phyloP scores from a whole-genome alignment of 2,329 filamentous ascomycete species.

The Cryphonectria japonica region DNA sequence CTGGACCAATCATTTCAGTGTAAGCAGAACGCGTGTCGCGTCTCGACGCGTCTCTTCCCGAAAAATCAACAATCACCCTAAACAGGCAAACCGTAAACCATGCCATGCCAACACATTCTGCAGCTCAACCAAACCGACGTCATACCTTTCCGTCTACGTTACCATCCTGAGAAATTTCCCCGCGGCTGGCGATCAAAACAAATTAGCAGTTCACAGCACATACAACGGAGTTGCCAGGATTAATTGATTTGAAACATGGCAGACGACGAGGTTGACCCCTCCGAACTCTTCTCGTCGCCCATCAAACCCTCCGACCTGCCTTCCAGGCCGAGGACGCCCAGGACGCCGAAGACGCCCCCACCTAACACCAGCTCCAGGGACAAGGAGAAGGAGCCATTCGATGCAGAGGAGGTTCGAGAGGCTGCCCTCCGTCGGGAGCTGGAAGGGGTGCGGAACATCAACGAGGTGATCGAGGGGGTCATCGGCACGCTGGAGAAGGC shows the following conservation, averaged over 20 bases:
- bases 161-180: neutral
- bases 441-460: constrained; percentile 82
- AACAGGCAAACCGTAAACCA: neutral
- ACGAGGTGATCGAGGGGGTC: constrained; percentile 81
- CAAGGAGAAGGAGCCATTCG: constrained; percentile 53
- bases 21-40: constrained; percentile 8
- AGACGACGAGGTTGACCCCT: constrained; percentile 47
- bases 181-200: neutral
- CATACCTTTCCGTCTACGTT: neutral
- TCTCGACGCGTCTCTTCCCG: neutral
- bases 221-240: no score
- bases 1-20: neutral
- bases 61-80: constrained; percentile 3
- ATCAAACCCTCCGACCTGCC: constrained; percentile 37
- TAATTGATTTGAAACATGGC: constrained; percentile 43
- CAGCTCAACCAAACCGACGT: neutral
- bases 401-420: constrained; percentile 71
- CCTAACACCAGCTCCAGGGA: constrained; percentile 14
- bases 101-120: constrained; percentile 1
- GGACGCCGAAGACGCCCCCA: constrained; percentile 40
- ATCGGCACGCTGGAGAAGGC: constrained; percentile 72
- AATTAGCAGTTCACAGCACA: neutral
- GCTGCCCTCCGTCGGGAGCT: constrained; percentile 77
- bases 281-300: constrained; percentile 45
- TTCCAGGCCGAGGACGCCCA: constrained; percentile 40